phyloP scores from a whole-genome alignment of 305 asterid genomes.

The Rubia peregrina region DNA sequence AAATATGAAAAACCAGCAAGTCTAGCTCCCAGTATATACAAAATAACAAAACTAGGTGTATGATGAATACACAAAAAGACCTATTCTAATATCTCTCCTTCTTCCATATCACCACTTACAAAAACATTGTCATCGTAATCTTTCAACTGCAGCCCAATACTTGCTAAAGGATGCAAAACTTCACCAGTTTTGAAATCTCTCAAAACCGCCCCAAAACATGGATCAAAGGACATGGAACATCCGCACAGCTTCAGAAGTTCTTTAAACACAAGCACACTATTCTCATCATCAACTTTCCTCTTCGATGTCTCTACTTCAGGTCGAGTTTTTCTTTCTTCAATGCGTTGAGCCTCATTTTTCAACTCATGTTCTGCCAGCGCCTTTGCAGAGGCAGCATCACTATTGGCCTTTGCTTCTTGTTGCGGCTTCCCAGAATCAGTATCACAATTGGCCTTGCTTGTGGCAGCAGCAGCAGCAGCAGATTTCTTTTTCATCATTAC shows the following conservation, averaged over 20 bases:
- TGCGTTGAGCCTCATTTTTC: constrained; percentile 12
- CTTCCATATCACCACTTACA: constrained; percentile 35
- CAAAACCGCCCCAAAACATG: background rate
- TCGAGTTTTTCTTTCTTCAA: constrained; percentile 52
- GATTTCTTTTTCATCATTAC: constrained; percentile 27
- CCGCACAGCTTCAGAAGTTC: constrained; percentile 41
- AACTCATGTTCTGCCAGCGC: constrained; percentile 33
- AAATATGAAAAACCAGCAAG: background rate
- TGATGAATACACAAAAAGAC: background rate
- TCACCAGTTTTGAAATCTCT: constrained; percentile 8
- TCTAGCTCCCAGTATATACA: background rate
- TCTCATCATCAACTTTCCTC: constrained; percentile 40
- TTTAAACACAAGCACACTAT: constrained; percentile 27
- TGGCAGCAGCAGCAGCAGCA: constrained; percentile 63
- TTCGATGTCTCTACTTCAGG: constrained; percentile 48
- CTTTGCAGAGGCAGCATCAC: constrained; percentile 51
- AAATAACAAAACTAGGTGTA: background rate
- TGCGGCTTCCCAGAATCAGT: constrained; percentile 54
- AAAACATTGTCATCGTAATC: constrained; percentile 27
- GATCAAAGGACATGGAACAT: constrained; percentile 20
- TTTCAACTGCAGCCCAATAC: constrained; percentile 10
- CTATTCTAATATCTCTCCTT: constrained; percentile 55
- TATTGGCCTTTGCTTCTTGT: constrained; percentile 55
- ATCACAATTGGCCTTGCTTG: constrained; percentile 48
- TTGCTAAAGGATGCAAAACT: constrained; percentile 23